These are phyloP conservation scores for Chaetomium sp. DNA, from an alignment of 2,329 filamentous ascomycete genomes.

Conservation along the genomic window DNA sequence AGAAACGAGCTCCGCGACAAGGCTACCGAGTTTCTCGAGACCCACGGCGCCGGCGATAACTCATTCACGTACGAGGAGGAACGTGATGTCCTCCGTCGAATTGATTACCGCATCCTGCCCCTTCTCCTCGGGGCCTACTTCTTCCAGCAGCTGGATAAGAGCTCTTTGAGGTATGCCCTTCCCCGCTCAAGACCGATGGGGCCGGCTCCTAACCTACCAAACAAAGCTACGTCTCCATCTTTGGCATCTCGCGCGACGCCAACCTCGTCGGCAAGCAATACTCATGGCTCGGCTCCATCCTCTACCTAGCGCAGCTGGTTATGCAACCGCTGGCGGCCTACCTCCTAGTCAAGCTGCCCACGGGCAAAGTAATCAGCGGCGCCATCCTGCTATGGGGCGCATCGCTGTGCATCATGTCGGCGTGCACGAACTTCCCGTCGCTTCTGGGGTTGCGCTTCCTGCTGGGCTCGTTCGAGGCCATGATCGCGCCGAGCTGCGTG, in stretches of 20 bases:
- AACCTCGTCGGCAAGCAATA: constrained; percentile 51
- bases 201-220: background rate
- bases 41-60: constrained; percentile 42
- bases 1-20: constrained; percentile 40
- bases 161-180: constrained; percentile 38
- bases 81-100: constrained; percentile 47
- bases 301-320: constrained; percentile 62
- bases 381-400: constrained; percentile 59
- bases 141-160: constrained; percentile 59
- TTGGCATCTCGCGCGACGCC: constrained; percentile 51
- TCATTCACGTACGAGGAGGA: constrained; percentile 54
- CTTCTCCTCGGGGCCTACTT: constrained; percentile 59
- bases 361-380: constrained; percentile 54
- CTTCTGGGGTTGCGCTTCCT: constrained; percentile 50
- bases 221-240: constrained; percentile 50
- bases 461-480: constrained; percentile 51
- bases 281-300: constrained; percentile 63
- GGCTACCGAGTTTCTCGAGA: constrained; percentile 49
- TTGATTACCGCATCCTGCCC: constrained; percentile 54
- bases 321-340: constrained; percentile 59
- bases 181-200: constrained; percentile 28
- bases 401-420: constrained; percentile 53
- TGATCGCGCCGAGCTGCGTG: constrained; percentile 54
- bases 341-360: constrained; percentile 55
- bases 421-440: constrained; percentile 51